phyloP scores from a whole-genome alignment of 352 stramenopile genomes.

The Globisporangium perplexum region DNA sequence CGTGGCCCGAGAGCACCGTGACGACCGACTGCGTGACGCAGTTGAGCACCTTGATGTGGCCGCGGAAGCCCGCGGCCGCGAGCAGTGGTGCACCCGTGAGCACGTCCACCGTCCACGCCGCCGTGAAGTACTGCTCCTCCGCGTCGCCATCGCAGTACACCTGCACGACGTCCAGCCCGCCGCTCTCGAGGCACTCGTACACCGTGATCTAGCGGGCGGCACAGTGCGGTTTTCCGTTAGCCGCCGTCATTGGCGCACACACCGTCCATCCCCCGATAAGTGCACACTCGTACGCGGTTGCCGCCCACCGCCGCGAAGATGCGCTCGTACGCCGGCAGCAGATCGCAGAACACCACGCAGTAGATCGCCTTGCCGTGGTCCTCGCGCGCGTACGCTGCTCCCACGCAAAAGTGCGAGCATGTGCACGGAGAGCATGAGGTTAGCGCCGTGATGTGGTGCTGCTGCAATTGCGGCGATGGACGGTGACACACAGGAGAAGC shows the following conservation, averaged over 20 bases:
- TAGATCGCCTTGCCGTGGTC: conserved; percentile 78
- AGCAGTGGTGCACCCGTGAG: conserved; percentile 66
- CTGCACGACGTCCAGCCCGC: conserved; percentile 68
- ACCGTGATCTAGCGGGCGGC: conserved; percentile 49
- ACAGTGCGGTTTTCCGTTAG: not conserved
- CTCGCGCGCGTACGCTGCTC: conserved; percentile 55
- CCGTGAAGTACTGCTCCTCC: conserved; percentile 76
- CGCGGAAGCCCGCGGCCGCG: conserved; percentile 56
- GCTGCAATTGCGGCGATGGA: not conserved
- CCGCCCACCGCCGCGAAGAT: conserved; percentile 68
- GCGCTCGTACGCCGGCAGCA: conserved; percentile 58
- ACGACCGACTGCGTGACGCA: conserved; percentile 70
- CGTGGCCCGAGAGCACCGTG: conserved; percentile 84
- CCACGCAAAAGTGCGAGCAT: too few relatives aligned
- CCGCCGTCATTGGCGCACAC: not conserved
- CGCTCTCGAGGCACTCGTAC: conserved; percentile 74
- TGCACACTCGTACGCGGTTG: conserved; percentile 41
- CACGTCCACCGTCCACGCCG: conserved; percentile 72
- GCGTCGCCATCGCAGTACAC: conserved; percentile 75
- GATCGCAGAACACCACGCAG: conserved; percentile 67
- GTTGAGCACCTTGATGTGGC: conserved; percentile 85
- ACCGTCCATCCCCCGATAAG: too few relatives aligned
- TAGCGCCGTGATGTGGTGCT: not conserved
- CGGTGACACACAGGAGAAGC: conserved; percentile 13
- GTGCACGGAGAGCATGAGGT: too few relatives aligned